phyloP scores from a whole-genome alignment of 306 rosid species.

The Lablab purpureus region DNA sequence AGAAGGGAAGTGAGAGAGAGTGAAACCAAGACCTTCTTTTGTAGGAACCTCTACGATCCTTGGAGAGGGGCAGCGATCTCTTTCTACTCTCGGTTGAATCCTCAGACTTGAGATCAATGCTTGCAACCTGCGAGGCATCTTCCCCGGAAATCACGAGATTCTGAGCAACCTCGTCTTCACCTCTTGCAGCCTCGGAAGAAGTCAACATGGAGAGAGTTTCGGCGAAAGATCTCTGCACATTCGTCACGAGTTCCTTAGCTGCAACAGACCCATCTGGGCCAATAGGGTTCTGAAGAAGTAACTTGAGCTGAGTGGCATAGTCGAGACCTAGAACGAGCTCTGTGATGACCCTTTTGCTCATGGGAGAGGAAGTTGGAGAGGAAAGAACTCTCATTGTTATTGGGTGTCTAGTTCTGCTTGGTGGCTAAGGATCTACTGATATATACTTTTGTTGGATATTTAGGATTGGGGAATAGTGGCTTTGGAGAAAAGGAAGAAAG shows the following conservation, averaged over 20 bases:
- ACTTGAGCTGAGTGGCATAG: slow-evolving; percentile 57
- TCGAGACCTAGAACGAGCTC: slow-evolving; percentile 57
- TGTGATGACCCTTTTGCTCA: slow-evolving; percentile 19
- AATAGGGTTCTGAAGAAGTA: slow-evolving; percentile 47
- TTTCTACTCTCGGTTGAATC: slow-evolving; percentile 59
- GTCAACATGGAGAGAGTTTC: slow-evolving; percentile 55
- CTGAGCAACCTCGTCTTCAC: background rate
- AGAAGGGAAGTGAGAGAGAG: background rate
- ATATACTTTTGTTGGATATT: background rate
- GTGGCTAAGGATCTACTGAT: slow-evolving; percentile 21
- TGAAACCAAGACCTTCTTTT: slow-evolving; percentile 67
- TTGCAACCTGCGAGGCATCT: slow-evolving; percentile 42
- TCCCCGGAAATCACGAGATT: slow-evolving; percentile 32
- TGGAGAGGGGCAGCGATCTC: slow-evolving; percentile 40
- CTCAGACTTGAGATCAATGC: slow-evolving; percentile 55
- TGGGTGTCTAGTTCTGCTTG: background rate
- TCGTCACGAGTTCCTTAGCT: slow-evolving; percentile 47
- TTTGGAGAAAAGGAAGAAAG: background rate
- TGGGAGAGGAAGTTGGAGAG: slow-evolving; percentile 10
- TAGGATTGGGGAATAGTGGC: background rate
- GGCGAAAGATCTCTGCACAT: slow-evolving; percentile 55
- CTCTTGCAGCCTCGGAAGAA: slow-evolving; percentile 4
- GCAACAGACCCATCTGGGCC: slow-evolving; percentile 34
- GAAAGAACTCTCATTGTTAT: slow-evolving; percentile 43
- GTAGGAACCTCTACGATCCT: slow-evolving; percentile 73